Conservation (phyloP, 352 stramenopile species). For the Phytophthora pinifolia region DNA sequence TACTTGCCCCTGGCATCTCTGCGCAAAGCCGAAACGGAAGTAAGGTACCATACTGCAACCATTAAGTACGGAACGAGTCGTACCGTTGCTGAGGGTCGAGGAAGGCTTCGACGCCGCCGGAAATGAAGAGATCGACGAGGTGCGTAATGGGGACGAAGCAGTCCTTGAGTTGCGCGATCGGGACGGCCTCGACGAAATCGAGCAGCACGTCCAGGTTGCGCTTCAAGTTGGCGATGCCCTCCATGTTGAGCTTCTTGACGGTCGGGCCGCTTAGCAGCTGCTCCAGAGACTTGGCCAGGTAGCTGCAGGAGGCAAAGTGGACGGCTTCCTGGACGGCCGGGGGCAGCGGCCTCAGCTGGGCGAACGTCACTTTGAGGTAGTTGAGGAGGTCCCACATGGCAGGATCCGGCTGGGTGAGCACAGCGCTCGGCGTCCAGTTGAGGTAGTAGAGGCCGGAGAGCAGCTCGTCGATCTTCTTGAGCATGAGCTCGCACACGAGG, state of each 20-base stretch:
- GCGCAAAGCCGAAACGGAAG: background rate
- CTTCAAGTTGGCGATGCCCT: conserved; percentile 76
- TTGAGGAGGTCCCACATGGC: conserved; percentile 86
- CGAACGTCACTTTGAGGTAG: conserved; percentile 82
- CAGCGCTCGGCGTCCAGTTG: conserved; percentile 64
- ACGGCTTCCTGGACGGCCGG: conserved; percentile 60
- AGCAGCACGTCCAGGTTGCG: conserved; percentile 72
- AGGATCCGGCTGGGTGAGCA: conserved; percentile 64
- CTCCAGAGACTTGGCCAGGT: conserved; percentile 77
- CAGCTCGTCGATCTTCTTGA: conserved; percentile 84
- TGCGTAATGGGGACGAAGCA: conserved; percentile 68
- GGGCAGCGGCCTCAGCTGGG: conserved; percentile 59
- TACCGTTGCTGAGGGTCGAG: conserved; percentile 66
- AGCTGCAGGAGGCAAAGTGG: conserved; percentile 77
- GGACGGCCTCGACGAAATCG: conserved; percentile 60
- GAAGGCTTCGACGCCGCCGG: conserved; percentile 54
- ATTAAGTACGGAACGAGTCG: no score
- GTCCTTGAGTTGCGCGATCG: conserved; percentile 60
- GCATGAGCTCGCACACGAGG: conserved; percentile 84
- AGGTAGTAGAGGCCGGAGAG: conserved; percentile 77
- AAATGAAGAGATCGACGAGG: conserved; percentile 70
- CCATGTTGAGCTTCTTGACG: conserved; percentile 73
- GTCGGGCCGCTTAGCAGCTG: conserved; percentile 58
- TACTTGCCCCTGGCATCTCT: conserved; percentile 63
- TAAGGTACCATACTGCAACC: no score